Base-by-base conservation (phyloP, 129 eudicot species). In the Sambucus nigra region DNA sequence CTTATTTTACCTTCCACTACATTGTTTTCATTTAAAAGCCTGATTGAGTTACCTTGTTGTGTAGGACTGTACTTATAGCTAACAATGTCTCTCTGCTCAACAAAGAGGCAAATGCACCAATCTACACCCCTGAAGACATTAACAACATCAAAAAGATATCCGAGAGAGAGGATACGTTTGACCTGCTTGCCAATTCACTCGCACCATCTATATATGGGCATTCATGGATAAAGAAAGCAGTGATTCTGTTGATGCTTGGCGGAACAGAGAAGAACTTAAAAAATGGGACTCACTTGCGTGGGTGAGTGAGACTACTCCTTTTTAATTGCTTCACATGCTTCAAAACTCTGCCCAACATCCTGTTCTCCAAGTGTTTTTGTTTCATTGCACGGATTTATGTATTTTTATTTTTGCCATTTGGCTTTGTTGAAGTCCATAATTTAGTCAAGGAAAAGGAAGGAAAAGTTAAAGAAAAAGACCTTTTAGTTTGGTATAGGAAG, bases 161-260 rank as follows among this genome's bases (percentile, higher is more conserved):
- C 26, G 81, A 76, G 45, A 82, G 96, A 69, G 94, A 92, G 28
- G 99, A 92, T 66, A 71, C 86, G 33, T 82, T 92, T 59, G 85
- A 92, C 14, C 75, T 92, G 16, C 99, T 92, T 61, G 89, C 82
- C 47, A 79, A 80, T 68, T 92, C 99, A 17, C 87, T 92, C 46
- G 99, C 99, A 51, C 99, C 99, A 51, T 92, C 99, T 33, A 86
- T 92, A 47, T 82, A 86, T 77, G 99, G 99, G 56, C 99, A 92
- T 63, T 44, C 67, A 27, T 92, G 99, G 99, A 92, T 92, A 55
- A 92, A 92, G 70, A 92, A 92, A 69, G 96, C 99, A 21, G 88
- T 92, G 51, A 51, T 86, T 52, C 56, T 92, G 20, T 73, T 92
- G 49, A 92, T 92, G 99, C 99, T 92, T 55, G 91, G 99, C 24